Conservation (phyloP, 2,329 filamentous ascomycete genomes). For the Neurospora sp. region DNA sequence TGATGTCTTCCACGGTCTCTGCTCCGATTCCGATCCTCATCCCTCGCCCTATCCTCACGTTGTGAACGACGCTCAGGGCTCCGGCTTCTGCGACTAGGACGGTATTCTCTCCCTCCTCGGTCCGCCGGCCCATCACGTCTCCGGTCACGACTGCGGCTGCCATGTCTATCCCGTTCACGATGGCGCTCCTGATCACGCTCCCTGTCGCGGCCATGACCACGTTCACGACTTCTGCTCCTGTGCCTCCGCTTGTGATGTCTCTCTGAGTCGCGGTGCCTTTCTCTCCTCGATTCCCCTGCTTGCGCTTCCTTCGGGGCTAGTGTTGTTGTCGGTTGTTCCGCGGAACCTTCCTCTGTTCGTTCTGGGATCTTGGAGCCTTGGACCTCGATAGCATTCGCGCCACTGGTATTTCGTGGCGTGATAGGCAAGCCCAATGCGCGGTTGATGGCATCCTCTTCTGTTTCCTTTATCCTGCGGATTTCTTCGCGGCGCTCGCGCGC, state of each 20-base stretch:
- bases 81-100: slow-evolving; percentile 27
- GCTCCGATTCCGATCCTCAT: slow-evolving; percentile 24
- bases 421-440: slow-evolving; percentile 72
- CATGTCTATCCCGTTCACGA: slow-evolving; percentile 13
- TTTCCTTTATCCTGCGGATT: slow-evolving; percentile 73
- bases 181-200: slow-evolving; percentile 15
- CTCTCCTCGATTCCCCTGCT: slow-evolving; percentile 10
- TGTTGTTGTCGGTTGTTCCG: slow-evolving; percentile 20
- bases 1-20: slow-evolving; percentile 18
- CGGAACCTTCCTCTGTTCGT: slow-evolving; percentile 17
- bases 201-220: slow-evolving; percentile 8
- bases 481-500: slow-evolving; percentile 64
- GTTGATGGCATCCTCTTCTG: slow-evolving; percentile 85
- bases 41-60: slow-evolving; percentile 17
- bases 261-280: slow-evolving; percentile 22
- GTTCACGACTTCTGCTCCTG: slow-evolving; percentile 16
- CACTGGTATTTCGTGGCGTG: slow-evolving; percentile 47
- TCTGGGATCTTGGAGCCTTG: slow-evolving; percentile 29
- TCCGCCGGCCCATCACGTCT: slow-evolving; percentile 16
- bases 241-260: slow-evolving; percentile 25
- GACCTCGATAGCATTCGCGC: slow-evolving; percentile 61
- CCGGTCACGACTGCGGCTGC: slow-evolving; percentile 18
- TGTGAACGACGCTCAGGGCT: slow-evolving; percentile 20
- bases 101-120: slow-evolving; percentile 20
- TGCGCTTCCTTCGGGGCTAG: slow-evolving; percentile 12